Evolutionary conservation across 192 early-diverging fungal genomes (phyloP).

Genomic region (Gaertneriomyces sp.): DNA sequence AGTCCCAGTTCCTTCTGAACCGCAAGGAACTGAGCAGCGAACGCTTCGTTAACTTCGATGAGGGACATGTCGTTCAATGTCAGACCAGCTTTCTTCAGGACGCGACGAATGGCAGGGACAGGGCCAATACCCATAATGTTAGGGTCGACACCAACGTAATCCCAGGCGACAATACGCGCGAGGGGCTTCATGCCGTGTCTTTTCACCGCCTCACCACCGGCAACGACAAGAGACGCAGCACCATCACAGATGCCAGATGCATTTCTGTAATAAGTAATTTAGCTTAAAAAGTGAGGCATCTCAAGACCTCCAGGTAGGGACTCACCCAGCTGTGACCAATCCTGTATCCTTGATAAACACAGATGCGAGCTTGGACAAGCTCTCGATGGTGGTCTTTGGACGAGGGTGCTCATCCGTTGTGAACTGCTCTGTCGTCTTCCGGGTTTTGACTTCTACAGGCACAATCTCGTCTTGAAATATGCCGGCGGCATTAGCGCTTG

Average conservation of each 20-base stretch:
- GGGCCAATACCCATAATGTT: constrained; percentile 97
- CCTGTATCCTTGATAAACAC: constrained; percentile 88
- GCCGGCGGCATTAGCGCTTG: constrained; percentile 69
- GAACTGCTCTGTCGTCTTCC: constrained; percentile 70
- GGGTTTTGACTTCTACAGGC: constrained; percentile 77
- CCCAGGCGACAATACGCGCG: constrained; percentile 81
- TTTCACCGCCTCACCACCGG: constrained; percentile 80
- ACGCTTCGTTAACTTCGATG: constrained; percentile 98
- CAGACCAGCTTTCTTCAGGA: constrained; percentile 76
- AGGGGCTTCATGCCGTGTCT: constrained; percentile 76
- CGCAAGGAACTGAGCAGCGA: constrained; percentile 86
- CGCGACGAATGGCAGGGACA: constrained; percentile 82
- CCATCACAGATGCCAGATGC: constrained; percentile 95
- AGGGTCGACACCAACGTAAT: constrained; percentile 84
- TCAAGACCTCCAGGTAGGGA: background rate
- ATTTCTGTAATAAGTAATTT: constrained; percentile 45
- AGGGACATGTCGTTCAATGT: constrained; percentile 80
- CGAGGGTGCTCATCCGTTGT: constrained; percentile 85
- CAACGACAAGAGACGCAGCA: constrained; percentile 81
- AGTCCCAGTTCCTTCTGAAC: constrained; percentile 86
- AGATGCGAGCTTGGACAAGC: constrained; percentile 70
- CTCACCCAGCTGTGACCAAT: constrained; percentile 79
- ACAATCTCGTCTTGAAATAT: constrained; percentile 77
- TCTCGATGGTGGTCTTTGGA: constrained; percentile 77
- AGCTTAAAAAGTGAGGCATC: background rate